phyloP scores from a whole-genome alignment of 2,329 filamentous ascomycete species.

The Diaporthe ampelina region DNA sequence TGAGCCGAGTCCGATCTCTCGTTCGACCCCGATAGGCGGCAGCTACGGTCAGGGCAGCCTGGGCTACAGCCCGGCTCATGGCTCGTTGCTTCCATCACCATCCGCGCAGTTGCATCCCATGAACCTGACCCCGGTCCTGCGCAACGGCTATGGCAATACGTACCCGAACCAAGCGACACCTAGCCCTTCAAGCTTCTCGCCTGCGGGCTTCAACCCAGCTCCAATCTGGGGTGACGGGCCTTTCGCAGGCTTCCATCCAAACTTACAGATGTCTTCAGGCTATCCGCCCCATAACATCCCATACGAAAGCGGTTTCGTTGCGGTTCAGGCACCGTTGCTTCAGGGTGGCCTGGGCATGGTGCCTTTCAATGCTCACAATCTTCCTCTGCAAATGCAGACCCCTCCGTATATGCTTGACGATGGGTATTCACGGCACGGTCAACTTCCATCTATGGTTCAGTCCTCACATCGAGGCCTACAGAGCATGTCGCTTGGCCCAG shows the following conservation, averaged over 20 bases:
- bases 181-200: slow-evolving; percentile 57
- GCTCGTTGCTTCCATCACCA: slow-evolving; percentile 38
- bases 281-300: slow-evolving; percentile 53
- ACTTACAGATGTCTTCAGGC: slow-evolving; percentile 47
- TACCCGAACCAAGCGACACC: slow-evolving; percentile 52
- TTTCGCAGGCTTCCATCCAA: slow-evolving; percentile 48
- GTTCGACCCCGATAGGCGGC: slow-evolving; percentile 25
- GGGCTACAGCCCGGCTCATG: slow-evolving; percentile 37
- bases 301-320: slow-evolving; percentile 51
- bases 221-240: slow-evolving; percentile 54
- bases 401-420: slow-evolving; percentile 47
- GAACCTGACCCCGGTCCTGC: slow-evolving; percentile 29
- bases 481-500: slow-evolving; percentile 45
- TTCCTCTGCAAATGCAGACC: slow-evolving; percentile 46
- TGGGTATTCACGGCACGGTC: slow-evolving; percentile 47
- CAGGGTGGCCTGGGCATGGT: slow-evolving; percentile 44
- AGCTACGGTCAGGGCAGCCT: slow-evolving; percentile 33
- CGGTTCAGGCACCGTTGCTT: slow-evolving; percentile 48
- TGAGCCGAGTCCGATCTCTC: slow-evolving; percentile 27
- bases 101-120: slow-evolving; percentile 45
- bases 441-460: slow-evolving; percentile 44
- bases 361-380: slow-evolving; percentile 44
- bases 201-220: slow-evolving; percentile 52
- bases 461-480: slow-evolving; percentile 47
- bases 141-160: slow-evolving; percentile 31